Evolutionary conservation across 805 yeast genomes (phyloP).

Genomic region (Brettanomyces anomalus): DNA sequence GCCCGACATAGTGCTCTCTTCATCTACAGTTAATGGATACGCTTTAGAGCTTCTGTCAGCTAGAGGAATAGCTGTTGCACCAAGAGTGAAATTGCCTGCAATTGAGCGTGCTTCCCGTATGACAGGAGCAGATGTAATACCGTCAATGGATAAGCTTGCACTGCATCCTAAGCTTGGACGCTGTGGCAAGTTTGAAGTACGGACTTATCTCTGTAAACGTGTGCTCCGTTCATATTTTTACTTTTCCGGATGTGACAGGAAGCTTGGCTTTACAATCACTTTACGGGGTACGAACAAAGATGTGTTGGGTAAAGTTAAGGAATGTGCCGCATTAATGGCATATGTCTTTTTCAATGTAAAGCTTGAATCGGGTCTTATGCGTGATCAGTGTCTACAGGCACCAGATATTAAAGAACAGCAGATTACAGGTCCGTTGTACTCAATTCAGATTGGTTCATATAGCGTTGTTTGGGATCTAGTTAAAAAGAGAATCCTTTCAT

Average conservation of each 20-base stretch:
- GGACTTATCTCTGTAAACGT: slow-evolving; percentile 49
- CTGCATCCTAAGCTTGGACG: slow-evolving; percentile 63
- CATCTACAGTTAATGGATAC: slow-evolving; percentile 72
- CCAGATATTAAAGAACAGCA: slow-evolving; percentile 24
- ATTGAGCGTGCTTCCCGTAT: slow-evolving; percentile 69
- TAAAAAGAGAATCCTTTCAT: slow-evolving; percentile 51
- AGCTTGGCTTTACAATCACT: slow-evolving; percentile 76
- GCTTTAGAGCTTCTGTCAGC: slow-evolving; percentile 66
- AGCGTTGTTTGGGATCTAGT: slow-evolving; percentile 25
- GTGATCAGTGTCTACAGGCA: slow-evolving; percentile 56
- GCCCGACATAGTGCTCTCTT: slow-evolving; percentile 74
- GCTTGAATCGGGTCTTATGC: slow-evolving; percentile 66
- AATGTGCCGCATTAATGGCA: slow-evolving; percentile 71
- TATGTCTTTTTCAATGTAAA: slow-evolving; percentile 71
- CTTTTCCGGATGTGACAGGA: slow-evolving; percentile 65
- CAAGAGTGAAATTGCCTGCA: slow-evolving; percentile 73
- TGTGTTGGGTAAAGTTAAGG: slow-evolving; percentile 56
- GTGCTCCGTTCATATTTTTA: slow-evolving; percentile 64
- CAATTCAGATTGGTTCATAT: slow-evolving; percentile 17
- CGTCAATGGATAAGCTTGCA: slow-evolving; percentile 78
- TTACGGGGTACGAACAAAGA: slow-evolving; percentile 72
- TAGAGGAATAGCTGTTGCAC: slow-evolving; percentile 73
- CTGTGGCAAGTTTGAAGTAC: slow-evolving; percentile 66
- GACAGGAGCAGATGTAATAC: slow-evolving; percentile 77
- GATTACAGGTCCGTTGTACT: slow-evolving; percentile 11